These are phyloP conservation scores for Sechiopsis laciniata DNA, from an alignment of 306 rosid genomes.

Conservation along the genomic window DNA sequence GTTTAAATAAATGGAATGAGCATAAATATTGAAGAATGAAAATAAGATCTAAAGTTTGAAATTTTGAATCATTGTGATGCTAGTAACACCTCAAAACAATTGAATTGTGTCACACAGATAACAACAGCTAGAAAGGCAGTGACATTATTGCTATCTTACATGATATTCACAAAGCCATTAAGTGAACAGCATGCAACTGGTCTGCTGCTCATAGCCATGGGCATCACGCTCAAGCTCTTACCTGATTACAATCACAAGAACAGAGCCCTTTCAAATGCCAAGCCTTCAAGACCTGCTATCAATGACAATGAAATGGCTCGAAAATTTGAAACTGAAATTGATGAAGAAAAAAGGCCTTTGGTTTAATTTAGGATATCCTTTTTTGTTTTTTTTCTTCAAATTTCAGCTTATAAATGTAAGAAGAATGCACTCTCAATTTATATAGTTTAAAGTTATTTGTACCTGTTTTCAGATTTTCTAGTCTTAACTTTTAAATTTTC, in stretches of 20 bases:
- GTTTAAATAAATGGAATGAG: no score
- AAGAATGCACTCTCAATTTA: not conserved
- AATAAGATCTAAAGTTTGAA: not conserved
- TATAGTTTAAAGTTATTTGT: no score
- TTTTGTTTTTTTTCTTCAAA: not conserved
- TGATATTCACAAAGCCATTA: constrained; percentile 91
- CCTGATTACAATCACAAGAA: constrained; percentile 47
- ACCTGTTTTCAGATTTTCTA: no score
- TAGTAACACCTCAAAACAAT: not conserved
- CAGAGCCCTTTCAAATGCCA: constrained; percentile 17
- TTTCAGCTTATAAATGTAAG: constrained; percentile 8
- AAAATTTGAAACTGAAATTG: constrained; percentile 23
- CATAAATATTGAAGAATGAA: no score
- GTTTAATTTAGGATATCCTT: constrained; percentile 30
- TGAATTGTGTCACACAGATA: constrained; percentile 42
- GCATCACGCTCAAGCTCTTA: constrained; percentile 75
- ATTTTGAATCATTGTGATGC: not conserved
- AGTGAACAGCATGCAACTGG: constrained; percentile 91
- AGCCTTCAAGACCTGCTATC: constrained; percentile 25
- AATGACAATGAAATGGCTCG: constrained; percentile 28
- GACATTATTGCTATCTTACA: constrained; percentile 70
- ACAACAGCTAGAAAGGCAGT: constrained; percentile 96
- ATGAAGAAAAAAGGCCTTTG: constrained; percentile 59
- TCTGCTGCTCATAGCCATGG: constrained; percentile 78
- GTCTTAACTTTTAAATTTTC: no score